A percentile compares a stretch with the other conserved stretches of the same genome.
These are phyloP conservation scores for Lactarius deliciosus DNA, from an alignment of 768 basidiomycete species.

Conservation along the genomic window DNA sequence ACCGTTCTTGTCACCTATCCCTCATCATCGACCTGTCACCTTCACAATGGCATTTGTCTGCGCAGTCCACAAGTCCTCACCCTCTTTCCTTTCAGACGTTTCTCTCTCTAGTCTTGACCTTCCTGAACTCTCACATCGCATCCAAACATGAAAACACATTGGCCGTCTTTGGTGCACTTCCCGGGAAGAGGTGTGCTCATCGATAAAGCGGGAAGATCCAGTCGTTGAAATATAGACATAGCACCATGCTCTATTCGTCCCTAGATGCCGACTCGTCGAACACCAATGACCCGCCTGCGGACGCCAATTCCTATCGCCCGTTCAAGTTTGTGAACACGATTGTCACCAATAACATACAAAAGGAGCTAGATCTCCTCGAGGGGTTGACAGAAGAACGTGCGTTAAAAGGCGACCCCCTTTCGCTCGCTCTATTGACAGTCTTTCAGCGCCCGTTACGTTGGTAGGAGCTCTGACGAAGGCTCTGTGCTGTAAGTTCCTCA, in stretches of 20 bases:
- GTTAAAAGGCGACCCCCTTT: constrained; percentile 23
- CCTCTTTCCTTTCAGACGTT: constrained; percentile 69
- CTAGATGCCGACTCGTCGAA: constrained; percentile 47
- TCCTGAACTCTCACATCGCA: constrained; percentile 92
- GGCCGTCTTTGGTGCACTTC: constrained; percentile 88
- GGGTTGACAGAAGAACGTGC: constrained; percentile 53
- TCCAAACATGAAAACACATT: constrained; percentile 89
- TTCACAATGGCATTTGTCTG: constrained; percentile 79
- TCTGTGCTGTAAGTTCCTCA: constrained; percentile 67
- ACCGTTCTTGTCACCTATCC: constrained; percentile 64
- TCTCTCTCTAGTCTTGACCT: constrained; percentile 82
- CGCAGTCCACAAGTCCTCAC: constrained; percentile 46
- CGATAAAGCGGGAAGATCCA: background rate
- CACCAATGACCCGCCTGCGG: constrained; percentile 41
- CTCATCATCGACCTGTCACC: constrained; percentile 86
- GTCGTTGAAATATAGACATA: constrained; percentile 35
- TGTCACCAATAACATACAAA: constrained; percentile 58
- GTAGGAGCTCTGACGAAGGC: constrained; percentile 92
- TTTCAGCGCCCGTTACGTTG: constrained; percentile 61
- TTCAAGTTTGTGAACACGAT: constrained; percentile 76
- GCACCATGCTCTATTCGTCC: constrained; percentile 77
- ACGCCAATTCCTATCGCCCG: constrained; percentile 81
- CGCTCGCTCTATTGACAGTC: constrained; percentile 24
- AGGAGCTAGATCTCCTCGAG: constrained; percentile 56
- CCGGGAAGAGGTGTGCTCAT: constrained; percentile 67